Evolutionary conservation across 2,329 filamentous ascomycete genomes (phyloP), one percentile per base, ranked within the genome.

Genomic region (Akanthomyces uredinophilus): DNA sequence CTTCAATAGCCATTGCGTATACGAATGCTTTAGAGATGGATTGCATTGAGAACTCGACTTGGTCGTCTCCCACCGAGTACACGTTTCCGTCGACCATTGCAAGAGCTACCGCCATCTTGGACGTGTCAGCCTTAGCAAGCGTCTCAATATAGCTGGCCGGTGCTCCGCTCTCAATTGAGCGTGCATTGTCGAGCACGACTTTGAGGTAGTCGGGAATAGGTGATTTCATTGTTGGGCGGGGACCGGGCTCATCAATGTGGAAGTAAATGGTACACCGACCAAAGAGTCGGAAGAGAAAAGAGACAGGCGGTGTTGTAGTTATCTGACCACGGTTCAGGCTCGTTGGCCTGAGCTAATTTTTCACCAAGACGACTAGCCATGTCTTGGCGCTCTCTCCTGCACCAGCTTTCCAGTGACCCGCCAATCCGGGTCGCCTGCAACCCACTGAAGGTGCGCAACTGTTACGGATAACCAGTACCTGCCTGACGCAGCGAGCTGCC

Each of bases 11-110:
- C 4, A 77, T 64, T 1, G 75, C 74, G 63, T 77, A 77, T 32
- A 76, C 74, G 56, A 77, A 77, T 1, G 74, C 69, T 50, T 77
- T 77, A 14, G 75, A 75, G 56, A 77, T 77, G 66, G 74, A 77
- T 60, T 77, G 74, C 39, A 77, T 77, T 1, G 75, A 77, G 61
- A 77, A 77, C 60, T 77, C 75, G 51, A 75, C 64, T 11, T 67
- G 60, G 52, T 77, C 75, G 63, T 77, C 75, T 3, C 75, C 75
- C 1, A 71, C 71, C 0, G 74, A 76, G 68, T 77, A 77, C 1
- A 77, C 41, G 18, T 74, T 71, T 10, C 75, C 75, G 39, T 77
- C 75, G 7, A 77, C 75, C 69, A 73, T 77, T 5, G 74, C 74
- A 18, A 77, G 64, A 0, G 75, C 73, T 18, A 76, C 73, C 6